Base-by-base conservation (phyloP, 139 green algal genomes). In the Pleodorina starrii region DNA sequence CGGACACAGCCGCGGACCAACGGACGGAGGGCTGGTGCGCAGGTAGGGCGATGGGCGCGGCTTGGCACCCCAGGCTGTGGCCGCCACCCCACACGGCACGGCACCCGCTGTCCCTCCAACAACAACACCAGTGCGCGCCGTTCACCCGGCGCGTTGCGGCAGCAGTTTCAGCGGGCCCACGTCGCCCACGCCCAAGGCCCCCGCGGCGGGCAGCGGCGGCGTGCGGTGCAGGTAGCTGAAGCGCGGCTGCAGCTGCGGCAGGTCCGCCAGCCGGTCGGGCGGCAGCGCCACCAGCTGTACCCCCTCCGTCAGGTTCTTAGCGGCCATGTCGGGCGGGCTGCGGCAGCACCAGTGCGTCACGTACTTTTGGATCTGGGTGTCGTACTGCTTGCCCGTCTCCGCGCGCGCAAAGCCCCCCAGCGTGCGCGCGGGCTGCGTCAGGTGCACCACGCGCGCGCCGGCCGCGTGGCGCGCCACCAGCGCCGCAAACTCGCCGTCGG, bases 321-420 rank as follows among this genome's bases (percentile, higher is more conserved):
- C 12, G 12, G 11, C 29, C 84, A 75, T 73, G 38, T 89, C 84
- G 5, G 69, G 48, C 16, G 84, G 84, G 48, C 48, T 83, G 12
- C 84, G 69, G 84, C 84, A 89, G 68, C 84, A 89, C 84, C 84
- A 89, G 50, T 73, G 29, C 48, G 84, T 59, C n/a, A 89, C 84
- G n/a, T 21, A 43, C 69, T 71, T 83, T 69, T 81, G 69, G 69
- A 89, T 89, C 69, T 73, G 69, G 6, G 3, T n/a, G 71, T 89
- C 84, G 84, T 38, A 89, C 68, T 82, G 40, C 32, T 4, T 19
- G 19, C 14, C 1, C 44, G 82, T 88, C 5, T 79, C 68, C 2
- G 32, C 1, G 11, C 38, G 48, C 14, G 17, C 12, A 32, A 88
- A 87, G 2, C 60, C 60, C 60, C 42, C 66, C 57, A 87, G 60